Conservation (phyloP, 1,284 basidiomycete species). For the Apiotrichum laibachii region DNA sequence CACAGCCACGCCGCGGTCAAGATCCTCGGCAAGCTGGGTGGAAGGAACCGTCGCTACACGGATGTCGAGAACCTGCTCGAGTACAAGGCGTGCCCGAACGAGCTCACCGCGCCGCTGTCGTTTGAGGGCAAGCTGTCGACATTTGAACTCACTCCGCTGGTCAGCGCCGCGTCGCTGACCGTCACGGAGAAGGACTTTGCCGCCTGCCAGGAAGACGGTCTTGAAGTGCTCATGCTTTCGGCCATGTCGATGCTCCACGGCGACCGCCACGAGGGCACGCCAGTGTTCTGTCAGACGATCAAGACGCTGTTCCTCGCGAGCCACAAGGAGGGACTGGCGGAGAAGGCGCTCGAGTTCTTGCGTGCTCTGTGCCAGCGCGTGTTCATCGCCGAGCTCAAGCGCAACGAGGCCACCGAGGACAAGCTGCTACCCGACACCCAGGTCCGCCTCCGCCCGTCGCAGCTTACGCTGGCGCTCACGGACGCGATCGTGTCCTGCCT, state of each 20-base stretch:
- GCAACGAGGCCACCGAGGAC: constrained; percentile 27
- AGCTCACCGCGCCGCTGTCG: constrained; percentile 67
- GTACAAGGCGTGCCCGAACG: constrained; percentile 67
- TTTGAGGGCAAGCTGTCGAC: constrained; percentile 69
- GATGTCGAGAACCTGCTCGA: constrained; percentile 75
- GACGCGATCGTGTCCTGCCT: constrained; percentile 75
- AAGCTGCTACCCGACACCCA: constrained; percentile 29
- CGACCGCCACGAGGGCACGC: constrained; percentile 37
- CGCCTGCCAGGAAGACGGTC: constrained; percentile 70
- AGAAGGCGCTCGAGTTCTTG: constrained; percentile 38
- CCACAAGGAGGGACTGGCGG: constrained; percentile 26
- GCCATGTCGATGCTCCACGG: constrained; percentile 72
- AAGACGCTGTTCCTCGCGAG: constrained; percentile 41
- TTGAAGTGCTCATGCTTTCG: constrained; percentile 72
- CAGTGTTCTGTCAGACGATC: constrained; percentile 38
- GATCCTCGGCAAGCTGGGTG: constrained; percentile 95
- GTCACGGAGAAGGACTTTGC: constrained; percentile 60
- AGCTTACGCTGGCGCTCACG: constrained; percentile 51
- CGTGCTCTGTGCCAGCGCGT: constrained; percentile 37
- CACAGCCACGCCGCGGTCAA: constrained; percentile 95
- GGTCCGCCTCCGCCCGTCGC: constrained; percentile 37
- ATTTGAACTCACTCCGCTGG: constrained; percentile 69
- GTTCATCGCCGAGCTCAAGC: constrained; percentile 40
- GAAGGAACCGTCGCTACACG: constrained; percentile 84
- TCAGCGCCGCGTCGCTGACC: constrained; percentile 67